phyloP scores from a whole-genome alignment of 371 early-diverging fungal species.

The Chytridium lagenaria region DNA sequence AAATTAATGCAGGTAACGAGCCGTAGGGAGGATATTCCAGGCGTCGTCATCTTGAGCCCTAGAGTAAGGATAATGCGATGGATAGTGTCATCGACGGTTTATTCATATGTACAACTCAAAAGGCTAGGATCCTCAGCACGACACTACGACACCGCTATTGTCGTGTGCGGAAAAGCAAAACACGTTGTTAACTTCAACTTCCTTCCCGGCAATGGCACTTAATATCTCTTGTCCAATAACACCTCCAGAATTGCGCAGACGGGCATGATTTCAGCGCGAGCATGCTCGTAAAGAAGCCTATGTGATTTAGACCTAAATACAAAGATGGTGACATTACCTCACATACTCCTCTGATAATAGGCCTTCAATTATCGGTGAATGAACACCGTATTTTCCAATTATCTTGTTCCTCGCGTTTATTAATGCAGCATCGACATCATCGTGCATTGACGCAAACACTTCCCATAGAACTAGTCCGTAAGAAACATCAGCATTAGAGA shows the following conservation, averaged over 20 bases:
- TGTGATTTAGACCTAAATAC: neutral
- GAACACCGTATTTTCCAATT: neutral
- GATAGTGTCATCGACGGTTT: too few relatives aligned
- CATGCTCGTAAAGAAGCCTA: neutral
- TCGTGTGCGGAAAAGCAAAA: conserved; percentile 70
- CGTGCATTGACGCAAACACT: too few relatives aligned
- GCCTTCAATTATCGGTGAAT: neutral
- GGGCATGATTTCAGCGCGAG: conserved; percentile 71
- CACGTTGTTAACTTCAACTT: conserved; percentile 81
- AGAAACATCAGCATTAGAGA: too few relatives aligned
- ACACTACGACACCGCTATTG: conserved; percentile 1
- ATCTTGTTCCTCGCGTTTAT: neutral
- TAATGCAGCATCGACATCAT: too few relatives aligned
- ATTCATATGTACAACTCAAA: too few relatives aligned
- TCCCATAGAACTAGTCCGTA: too few relatives aligned
- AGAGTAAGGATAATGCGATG: too few relatives aligned
- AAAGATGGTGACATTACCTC: neutral
- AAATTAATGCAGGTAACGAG: too few relatives aligned
- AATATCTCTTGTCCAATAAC: conserved; percentile 88
- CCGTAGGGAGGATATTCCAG: too few relatives aligned
- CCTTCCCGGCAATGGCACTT: conserved; percentile 80
- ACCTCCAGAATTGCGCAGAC: conserved; percentile 88
- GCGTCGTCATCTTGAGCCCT: too few relatives aligned
- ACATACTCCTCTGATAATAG: neutral
- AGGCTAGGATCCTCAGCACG: neutral